Base-by-base conservation (phyloP, 2,329 filamentous ascomycete species). In the Periconia macrospinosa region DNA sequence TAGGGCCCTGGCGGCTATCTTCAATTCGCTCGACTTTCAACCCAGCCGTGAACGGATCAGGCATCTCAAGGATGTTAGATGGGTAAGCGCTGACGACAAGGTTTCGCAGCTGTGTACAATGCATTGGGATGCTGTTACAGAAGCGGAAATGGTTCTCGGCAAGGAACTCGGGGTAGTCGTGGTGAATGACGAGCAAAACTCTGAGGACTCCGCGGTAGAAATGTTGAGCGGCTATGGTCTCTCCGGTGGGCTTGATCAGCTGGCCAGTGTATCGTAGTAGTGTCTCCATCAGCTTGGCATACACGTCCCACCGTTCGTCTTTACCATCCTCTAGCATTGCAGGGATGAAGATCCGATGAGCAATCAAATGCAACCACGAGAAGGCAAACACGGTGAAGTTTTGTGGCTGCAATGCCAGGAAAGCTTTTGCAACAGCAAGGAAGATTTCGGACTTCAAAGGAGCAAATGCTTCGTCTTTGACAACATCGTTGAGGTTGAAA, bases 111-210 rank as follows among this genome's bases (percentile, higher is more conserved):
- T 97, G 94, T 15, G 88, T 87, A 74, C 91, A 94, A 67, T 94
- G 89, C 47, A 86, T 84, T 1, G 92, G 90, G 53, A 97, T 88
- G 66, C 85, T 86, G 63, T 89, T 87, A 76, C 88, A 92, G 49
- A 99, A 84, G 61, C 86, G 85, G 61, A 90, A 86, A 69, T 96
- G 90, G 71, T 96, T 91, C 63, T 92, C 90, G 6, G 90, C 89
- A 41, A 99, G 78, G 73, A 96, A 99, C 52, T 97, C 92, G 0
- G 93, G 90, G 74, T 91, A 97, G 72, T 99, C 94, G 69, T 97
- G 94, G 62, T 96, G 90, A 49, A 99, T 79, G 49, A 96, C 83
- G 33, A 96, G 79, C 50, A 97, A 78, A 55, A 97, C 84, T 68
- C 95, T 92, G 45, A 96, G 78, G 1, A 90, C 85, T 9, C 88